Conservation (phyloP, 805 yeast species). For the Candida nitratophila region DNA sequence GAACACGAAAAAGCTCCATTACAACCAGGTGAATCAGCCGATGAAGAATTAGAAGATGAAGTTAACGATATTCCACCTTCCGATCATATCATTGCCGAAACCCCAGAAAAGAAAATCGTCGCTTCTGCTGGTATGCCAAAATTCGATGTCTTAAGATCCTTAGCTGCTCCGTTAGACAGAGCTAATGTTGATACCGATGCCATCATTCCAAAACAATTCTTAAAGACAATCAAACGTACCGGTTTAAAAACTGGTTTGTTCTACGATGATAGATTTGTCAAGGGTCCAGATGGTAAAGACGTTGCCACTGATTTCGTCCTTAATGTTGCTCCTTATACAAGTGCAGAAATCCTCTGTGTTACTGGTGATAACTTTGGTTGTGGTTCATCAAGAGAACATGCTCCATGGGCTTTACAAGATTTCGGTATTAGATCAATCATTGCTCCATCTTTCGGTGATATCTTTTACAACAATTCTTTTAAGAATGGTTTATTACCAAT, state of each 20-base stretch:
- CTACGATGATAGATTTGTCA: constrained; percentile 79
- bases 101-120: constrained; percentile 22
- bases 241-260: constrained; percentile 86
- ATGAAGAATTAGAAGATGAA: constrained; percentile 41
- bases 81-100: constrained; percentile 32
- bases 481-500: constrained; percentile 94
- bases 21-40: constrained; percentile 46
- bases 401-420: constrained; percentile 98
- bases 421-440: constrained; percentile 94
- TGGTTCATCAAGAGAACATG: constrained; percentile 98
- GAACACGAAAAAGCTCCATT: constrained; percentile 60
- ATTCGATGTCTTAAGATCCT: constrained; percentile 69
- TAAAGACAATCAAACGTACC: constrained; percentile 96
- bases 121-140: constrained; percentile 59
- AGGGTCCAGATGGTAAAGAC: constrained; percentile 63
- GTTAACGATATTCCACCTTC: constrained; percentile 58
- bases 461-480: constrained; percentile 94
- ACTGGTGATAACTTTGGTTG: constrained; percentile 98
- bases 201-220: constrained; percentile 95
- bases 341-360: constrained; percentile 78
- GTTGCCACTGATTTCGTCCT: constrained; percentile 84
- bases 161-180: constrained; percentile 90
- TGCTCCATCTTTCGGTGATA: constrained; percentile 98
- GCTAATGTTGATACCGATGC: constrained; percentile 98
- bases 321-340: constrained; percentile 76